Evolutionary conservation across 2,329 filamentous ascomycete genomes (phyloP), one percentile per base, ranked within the genome.

Genomic region (Talaromyces sp.): DNA sequence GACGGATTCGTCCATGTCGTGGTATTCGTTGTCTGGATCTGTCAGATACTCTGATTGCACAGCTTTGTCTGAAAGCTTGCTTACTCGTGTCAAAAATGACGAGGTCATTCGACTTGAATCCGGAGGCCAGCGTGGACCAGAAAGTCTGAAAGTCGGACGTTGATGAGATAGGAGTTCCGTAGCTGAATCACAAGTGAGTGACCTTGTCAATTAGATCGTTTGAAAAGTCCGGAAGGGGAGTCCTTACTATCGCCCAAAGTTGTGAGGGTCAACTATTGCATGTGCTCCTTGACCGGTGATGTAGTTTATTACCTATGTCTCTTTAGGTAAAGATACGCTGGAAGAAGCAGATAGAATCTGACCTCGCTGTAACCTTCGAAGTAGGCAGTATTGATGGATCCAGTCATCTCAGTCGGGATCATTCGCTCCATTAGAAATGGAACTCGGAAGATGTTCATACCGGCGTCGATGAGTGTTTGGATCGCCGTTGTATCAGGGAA

Each of bases 241-340:
- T 9, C 8, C 39, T 40, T n/a, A 40, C 39, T 72, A 72, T 71
- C 73, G 66, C 1, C 81, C 85, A 67, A 80, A 88, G 79, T 88
- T 88, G 73, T 88, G 86, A 2, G 86, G 83, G 67, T 88, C 84
- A 28, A 86, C 67, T 56, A 86, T 72, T 1, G 82, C 83, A 68
- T 83, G 81, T 9, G 78, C 79, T 21, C 82, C 83, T 61, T 77
- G 79, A 18, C 69, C 67, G 39, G 80, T 79, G 58, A 79, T 72
- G 44, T 71, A 73, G 46, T 72, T 68, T 54, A 79, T 70, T 14
- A 69, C 69, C 72, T 75, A 31, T 25, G 18, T 50, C 28, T 50
- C 35, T 6, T 60, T 48, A 35, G 57, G 40, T n/a, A 8, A 44
- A 21, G 7, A 44, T 5, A 44, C 39, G 7, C n/a, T 3, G 1